phyloP scores from a whole-genome alignment of 2,329 filamentous ascomycete genomes.

The Rhytidhysteron rufulum region DNA sequence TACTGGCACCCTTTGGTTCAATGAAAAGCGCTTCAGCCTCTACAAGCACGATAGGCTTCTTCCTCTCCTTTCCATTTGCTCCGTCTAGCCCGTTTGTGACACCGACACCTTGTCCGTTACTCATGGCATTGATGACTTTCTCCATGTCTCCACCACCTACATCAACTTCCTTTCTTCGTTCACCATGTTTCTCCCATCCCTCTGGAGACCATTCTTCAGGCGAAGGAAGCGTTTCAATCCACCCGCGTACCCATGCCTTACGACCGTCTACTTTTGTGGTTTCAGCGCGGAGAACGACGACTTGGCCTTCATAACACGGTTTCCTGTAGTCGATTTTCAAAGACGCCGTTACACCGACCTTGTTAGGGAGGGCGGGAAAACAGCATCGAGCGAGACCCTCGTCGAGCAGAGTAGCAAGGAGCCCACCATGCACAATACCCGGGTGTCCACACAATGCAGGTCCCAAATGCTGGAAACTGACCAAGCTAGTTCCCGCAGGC shows the following conservation, averaged over 20 bases:
- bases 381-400: conserved; percentile 85
- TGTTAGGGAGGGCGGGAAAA: conserved; percentile 82
- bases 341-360: conserved; percentile 81
- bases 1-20: conserved; percentile 74
- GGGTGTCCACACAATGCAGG: conserved; percentile 81
- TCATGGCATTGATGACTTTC: too few species aligned
- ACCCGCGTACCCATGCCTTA: conserved; percentile 90
- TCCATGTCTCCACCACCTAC: too few species aligned
- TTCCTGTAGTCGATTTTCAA: conserved; percentile 77
- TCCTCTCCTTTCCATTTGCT: conserved; percentile 57
- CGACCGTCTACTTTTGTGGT: conserved; percentile 85
- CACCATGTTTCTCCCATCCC: conserved; percentile 26
- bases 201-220: conserved; percentile 40
- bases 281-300: conserved; percentile 72
- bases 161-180: too few species aligned
- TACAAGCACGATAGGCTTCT: conserved; percentile 66
- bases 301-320: conserved; percentile 71
- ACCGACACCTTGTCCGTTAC: too few species aligned
- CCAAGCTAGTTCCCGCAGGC: conserved; percentile 49
- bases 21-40: conserved; percentile 86
- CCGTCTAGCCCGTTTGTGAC: too few species aligned
- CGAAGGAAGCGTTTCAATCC: conserved; percentile 67
- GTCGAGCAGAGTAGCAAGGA: conserved; percentile 88
- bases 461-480: conserved; percentile 75
- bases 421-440: conserved; percentile 83